Conservation (phyloP, 2,329 filamentous ascomycete species). For the Alternaria brassicicola region DNA sequence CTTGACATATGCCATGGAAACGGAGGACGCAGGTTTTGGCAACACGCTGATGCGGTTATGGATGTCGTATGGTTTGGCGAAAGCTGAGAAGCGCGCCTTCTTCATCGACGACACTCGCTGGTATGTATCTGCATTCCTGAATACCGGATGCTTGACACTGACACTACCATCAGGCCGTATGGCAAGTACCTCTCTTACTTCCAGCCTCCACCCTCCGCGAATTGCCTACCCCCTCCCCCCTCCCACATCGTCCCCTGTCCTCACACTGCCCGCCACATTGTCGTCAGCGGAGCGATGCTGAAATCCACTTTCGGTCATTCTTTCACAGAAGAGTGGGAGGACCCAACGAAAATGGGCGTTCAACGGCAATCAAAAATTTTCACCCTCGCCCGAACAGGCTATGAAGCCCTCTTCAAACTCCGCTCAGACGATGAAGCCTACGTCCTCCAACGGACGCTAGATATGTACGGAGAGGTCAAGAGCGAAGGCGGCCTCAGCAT, state of each 20-base stretch:
- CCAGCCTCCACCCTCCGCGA: slow-evolving; percentile 65
- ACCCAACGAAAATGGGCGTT: slow-evolving; percentile 57
- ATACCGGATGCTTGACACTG: slow-evolving; percentile 11
- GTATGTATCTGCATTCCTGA: slow-evolving; percentile 42
- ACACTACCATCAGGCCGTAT: slow-evolving; percentile 63
- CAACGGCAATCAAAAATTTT: slow-evolving; percentile 67
- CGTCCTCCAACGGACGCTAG: slow-evolving; percentile 63
- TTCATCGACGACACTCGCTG: slow-evolving; percentile 86
- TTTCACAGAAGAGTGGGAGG: slow-evolving; percentile 62
- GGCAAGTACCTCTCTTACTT: slow-evolving; percentile 78
- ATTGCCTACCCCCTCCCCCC: slow-evolving; percentile 73
- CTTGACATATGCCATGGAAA: slow-evolving; percentile 79
- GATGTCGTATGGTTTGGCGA: slow-evolving; percentile 81
- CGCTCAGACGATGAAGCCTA: slow-evolving; percentile 69
- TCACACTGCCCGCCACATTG: slow-evolving; percentile 73
- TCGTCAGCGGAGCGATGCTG: slow-evolving; percentile 73
- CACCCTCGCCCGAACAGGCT: slow-evolving; percentile 70
- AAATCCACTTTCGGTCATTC: slow-evolving; percentile 66
- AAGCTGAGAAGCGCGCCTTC: slow-evolving; percentile 75
- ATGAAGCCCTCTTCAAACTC: slow-evolving; percentile 75
- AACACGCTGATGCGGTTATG: slow-evolving; percentile 78
- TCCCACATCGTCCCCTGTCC: slow-evolving; percentile 82
- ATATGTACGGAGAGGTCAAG: slow-evolving; percentile 59
- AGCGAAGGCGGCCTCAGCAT: slow-evolving; percentile 62
- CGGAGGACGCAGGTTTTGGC: slow-evolving; percentile 76